These are phyloP conservation scores for Leptodermis oblonga DNA, from an alignment of 257 asterid species.

Conservation along the genomic window DNA sequence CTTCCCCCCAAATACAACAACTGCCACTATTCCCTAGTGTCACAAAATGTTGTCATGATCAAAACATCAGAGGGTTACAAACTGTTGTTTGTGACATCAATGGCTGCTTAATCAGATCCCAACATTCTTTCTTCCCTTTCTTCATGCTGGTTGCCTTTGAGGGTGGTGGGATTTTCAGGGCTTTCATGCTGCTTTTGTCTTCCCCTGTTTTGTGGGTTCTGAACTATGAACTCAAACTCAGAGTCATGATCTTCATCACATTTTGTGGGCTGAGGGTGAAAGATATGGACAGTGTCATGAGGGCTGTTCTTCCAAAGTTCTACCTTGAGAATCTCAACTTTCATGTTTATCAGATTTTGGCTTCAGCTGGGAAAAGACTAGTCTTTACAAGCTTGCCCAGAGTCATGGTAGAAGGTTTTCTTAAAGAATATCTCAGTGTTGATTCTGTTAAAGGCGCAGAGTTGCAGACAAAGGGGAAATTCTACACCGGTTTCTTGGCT, in stretches of 20 bases:
- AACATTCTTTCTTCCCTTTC: conserved; percentile 64
- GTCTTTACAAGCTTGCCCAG: conserved; percentile 64
- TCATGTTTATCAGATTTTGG: conserved; percentile 43
- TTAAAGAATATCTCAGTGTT: conserved; percentile 62
- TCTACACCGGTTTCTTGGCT: conserved; percentile 54
- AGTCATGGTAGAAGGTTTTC: conserved; percentile 76
- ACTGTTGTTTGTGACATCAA: conserved; percentile 63
- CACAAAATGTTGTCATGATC: conserved; percentile 30
- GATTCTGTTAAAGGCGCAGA: conserved; percentile 68
- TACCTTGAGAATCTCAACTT: conserved; percentile 59
- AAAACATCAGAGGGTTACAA: conserved; percentile 27
- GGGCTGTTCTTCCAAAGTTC: conserved; percentile 84
- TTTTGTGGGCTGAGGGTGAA: conserved; percentile 65
- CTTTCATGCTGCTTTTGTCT: conserved; percentile 57
- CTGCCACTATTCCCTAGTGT: conserved; percentile 34
- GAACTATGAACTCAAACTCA: conserved; percentile 36
- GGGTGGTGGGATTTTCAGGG: conserved; percentile 74
- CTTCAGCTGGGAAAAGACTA: conserved; percentile 38
- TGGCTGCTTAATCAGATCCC: conserved; percentile 42
- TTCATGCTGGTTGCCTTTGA: conserved; percentile 95
- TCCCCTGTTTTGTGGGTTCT: conserved; percentile 44
- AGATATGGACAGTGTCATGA: conserved; percentile 53
- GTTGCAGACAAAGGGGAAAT: conserved; percentile 48
- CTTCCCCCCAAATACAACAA: conserved; percentile 23
- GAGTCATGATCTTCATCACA: conserved; percentile 68